These are phyloP conservation scores for Rhynchospora pubera DNA, from an alignment of 176 grass and related monocot species.

Conservation along the genomic window DNA sequence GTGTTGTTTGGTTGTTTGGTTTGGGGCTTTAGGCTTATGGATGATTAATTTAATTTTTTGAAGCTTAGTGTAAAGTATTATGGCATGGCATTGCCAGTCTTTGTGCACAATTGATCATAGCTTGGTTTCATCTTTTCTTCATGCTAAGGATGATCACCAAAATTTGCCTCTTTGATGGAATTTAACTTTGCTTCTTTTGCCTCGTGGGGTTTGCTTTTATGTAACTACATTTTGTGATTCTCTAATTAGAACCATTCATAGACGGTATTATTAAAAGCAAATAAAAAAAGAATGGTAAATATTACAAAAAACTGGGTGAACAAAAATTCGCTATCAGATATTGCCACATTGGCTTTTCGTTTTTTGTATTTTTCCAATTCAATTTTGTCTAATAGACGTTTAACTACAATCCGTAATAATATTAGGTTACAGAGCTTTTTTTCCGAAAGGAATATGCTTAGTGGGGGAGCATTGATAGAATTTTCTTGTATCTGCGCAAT, in stretches of 20 bases:
- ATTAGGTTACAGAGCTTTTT: no score
- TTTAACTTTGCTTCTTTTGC: background rate
- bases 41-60: conserved; percentile 19
- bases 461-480: no score
- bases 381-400: no score
- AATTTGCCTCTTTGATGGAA: background rate
- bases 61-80: background rate
- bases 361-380: no score
- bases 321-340: background rate
- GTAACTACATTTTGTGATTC: background rate
- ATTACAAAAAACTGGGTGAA: background rate
- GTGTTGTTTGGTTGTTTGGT: conserved; percentile 3
- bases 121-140: background rate
- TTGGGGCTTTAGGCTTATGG: conserved; percentile 6
- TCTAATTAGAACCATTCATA: no score
- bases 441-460: no score
- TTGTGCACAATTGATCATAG: background rate
- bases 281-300: background rate
- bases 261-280: background rate
- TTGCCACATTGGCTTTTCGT: no score
- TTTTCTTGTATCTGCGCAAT: no score
- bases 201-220: background rate
- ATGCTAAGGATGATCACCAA: background rate
- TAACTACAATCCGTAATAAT: no score
- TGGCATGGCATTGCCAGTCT: background rate